Conservation (phyloP, 2,329 filamentous ascomycete genomes). For the Phyllosticta paracitricarpa region DNA sequence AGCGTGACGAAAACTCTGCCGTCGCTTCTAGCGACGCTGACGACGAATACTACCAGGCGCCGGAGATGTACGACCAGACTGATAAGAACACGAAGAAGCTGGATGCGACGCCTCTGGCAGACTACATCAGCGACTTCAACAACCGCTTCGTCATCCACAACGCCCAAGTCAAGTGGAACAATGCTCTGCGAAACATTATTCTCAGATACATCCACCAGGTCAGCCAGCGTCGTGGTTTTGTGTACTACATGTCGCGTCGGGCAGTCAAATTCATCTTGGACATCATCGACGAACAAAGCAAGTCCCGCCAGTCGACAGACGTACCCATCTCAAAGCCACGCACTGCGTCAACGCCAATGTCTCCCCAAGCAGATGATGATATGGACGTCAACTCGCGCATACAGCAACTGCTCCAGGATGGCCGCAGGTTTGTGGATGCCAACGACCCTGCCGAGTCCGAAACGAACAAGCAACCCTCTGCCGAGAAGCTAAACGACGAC, state of each 20-base stretch:
- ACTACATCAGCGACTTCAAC: constrained; percentile 90
- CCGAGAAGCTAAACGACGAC: constrained; percentile 47
- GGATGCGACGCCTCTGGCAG: constrained; percentile 60
- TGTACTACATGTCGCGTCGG: constrained; percentile 92
- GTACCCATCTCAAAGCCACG: constrained; percentile 15
- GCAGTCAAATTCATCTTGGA: constrained; percentile 98
- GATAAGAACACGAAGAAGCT: constrained; percentile 42
- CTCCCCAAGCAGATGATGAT: constrained; percentile 47
- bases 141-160: constrained; percentile 99
- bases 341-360: constrained; percentile 15
- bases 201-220: constrained; percentile 96
- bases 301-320: constrained; percentile 45
- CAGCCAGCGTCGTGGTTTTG: constrained; percentile 86
- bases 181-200: constrained; percentile 88
- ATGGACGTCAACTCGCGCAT: constrained; percentile 74
- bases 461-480: constrained; percentile 19
- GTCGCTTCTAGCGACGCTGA: constrained; percentile 28
- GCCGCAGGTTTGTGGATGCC: constrained; percentile 68
- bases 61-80: constrained; percentile 43
- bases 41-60: constrained; percentile 38
- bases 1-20: constrained; percentile 46
- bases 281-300: constrained; percentile 89
- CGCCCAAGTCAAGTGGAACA: constrained; percentile 97
- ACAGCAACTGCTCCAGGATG: constrained; percentile 73
- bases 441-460: constrained; percentile 45